Conservation (phyloP, 2,329 filamentous ascomycete genomes). For the Sporothrix sp. region DNA sequence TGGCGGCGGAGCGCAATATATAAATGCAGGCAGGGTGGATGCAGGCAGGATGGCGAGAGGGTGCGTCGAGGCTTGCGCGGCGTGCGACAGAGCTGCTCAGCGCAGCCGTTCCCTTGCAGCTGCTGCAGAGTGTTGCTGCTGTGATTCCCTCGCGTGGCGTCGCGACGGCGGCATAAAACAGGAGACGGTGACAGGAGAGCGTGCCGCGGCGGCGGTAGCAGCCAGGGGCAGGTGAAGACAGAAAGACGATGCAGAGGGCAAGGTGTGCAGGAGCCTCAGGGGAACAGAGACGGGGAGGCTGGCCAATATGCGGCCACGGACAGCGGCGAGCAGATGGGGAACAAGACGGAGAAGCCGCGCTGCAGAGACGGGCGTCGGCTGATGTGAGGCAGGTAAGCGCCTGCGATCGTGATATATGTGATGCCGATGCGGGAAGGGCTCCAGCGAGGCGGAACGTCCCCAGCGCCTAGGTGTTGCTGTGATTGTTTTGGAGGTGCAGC, state of each 20-base stretch:
- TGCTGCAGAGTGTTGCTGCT: too few species aligned
- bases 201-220: conserved; percentile 3
- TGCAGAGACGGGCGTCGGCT: not conserved
- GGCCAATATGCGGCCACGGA: not conserved
- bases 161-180: conserved; percentile 6
- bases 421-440: not conserved
- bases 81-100: not conserved
- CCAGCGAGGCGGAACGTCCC: not conserved
- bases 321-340: not conserved
- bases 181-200: conserved; percentile 4
- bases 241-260: not conserved
- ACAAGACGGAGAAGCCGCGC: not conserved
- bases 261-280: conserved; percentile 1
- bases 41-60: too few species aligned
- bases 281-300: not conserved
- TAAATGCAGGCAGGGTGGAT: too few species aligned
- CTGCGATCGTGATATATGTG: conserved; percentile 10
- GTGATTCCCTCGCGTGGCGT: too few species aligned
- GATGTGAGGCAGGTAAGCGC: conserved; percentile 6
- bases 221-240: not conserved
- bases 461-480: not conserved
- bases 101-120: not conserved
- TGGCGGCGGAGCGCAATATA: conserved; percentile 4
- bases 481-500: not conserved
- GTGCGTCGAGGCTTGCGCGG: conserved; percentile 3